Percentiles rank a stretch among this genome's conserved stretches.
Evolutionary conservation across 1,284 basidiomycete species (phyloP).

Genomic region (Apiotrichum laibachii): DNA sequence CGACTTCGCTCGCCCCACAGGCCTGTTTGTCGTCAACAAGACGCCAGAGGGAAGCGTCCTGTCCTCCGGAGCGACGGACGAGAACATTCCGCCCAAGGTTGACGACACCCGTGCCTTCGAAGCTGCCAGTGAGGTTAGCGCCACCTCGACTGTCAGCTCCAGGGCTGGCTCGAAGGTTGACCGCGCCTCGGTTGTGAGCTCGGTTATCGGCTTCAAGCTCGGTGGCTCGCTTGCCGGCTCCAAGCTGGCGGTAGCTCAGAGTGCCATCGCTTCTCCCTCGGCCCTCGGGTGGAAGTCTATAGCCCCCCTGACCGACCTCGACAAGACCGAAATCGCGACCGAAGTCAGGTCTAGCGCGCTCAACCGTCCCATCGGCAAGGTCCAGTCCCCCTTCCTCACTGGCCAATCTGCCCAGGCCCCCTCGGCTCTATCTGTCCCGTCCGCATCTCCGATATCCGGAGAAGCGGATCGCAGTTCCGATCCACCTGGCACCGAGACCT

Average conservation of each 20-base stretch:
- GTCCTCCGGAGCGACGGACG: neutral
- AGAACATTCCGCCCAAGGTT: neutral
- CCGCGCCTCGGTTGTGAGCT: too few species aligned
- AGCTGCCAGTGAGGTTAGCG: neutral
- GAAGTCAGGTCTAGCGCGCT: too few species aligned
- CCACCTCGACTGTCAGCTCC: neutral
- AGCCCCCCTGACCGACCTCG: too few species aligned
- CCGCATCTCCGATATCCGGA: neutral
- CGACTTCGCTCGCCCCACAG: neutral
- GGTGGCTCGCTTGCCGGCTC: neutral
- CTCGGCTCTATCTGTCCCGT: neutral
- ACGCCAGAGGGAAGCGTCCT: neutral
- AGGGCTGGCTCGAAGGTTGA: too few species aligned
- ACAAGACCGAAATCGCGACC: too few species aligned
- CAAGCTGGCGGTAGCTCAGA: neutral
- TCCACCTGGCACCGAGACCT: neutral
- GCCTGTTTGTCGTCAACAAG: conserved; percentile 2
- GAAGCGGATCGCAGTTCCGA: neutral
- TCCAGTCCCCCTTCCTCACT: too few species aligned
- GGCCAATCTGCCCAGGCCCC: neutral
- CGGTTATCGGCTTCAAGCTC: too few species aligned
- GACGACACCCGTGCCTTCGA: neutral
- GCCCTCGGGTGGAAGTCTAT: neutral
- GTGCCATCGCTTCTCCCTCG: neutral
- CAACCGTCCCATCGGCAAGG: too few species aligned